Evolutionary conservation across 176 grass and related monocot genomes (phyloP).

Genomic region (Oryza punctata): DNA sequence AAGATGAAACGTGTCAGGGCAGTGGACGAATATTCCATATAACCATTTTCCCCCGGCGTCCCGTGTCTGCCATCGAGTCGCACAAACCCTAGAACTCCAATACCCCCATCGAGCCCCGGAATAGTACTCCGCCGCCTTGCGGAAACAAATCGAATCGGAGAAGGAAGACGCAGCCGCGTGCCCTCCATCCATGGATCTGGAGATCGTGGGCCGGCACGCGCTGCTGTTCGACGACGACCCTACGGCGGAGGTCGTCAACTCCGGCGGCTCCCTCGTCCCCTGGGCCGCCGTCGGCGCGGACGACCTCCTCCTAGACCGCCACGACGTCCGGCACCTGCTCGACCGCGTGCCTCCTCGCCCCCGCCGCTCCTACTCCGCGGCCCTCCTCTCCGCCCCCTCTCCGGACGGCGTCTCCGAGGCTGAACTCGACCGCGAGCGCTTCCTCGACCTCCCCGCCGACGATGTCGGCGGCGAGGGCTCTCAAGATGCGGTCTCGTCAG

Average conservation of each 20-base stretch:
- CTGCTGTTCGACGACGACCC: constrained; percentile 93
- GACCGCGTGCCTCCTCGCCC: constrained; percentile 85
- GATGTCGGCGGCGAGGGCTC: constrained; percentile 21
- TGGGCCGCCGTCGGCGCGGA: constrained; percentile 62
- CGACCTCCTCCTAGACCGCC: constrained; percentile 80
- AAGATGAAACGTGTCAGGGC: background rate
- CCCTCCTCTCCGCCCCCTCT: constrained; percentile 21
- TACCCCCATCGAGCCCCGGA: constrained; percentile 12
- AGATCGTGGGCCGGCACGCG: constrained; percentile 71
- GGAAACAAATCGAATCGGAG: background rate
- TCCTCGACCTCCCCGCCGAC: constrained; percentile 53
- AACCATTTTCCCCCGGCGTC: no score
- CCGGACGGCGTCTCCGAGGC: constrained; percentile 50
- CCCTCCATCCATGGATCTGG: constrained; percentile 61
- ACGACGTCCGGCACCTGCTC: constrained; percentile 91
- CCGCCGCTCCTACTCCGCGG: constrained; percentile 34
- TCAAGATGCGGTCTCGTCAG: constrained; percentile 25
- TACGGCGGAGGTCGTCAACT: constrained; percentile 71
- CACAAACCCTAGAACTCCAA: constrained; percentile 49
- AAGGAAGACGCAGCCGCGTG: background rate
- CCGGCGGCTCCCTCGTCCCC: constrained; percentile 72
- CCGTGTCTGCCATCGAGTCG: background rate
- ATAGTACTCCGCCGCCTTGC: background rate
- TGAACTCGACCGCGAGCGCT: constrained; percentile 77
- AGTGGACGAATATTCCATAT: background rate